Evolutionary conservation across 495 filamentous ascomycete genomes (phyloP), one percentile per base, ranked within the genome.

Genomic region (Lasiosphaeria miniovina): DNA sequence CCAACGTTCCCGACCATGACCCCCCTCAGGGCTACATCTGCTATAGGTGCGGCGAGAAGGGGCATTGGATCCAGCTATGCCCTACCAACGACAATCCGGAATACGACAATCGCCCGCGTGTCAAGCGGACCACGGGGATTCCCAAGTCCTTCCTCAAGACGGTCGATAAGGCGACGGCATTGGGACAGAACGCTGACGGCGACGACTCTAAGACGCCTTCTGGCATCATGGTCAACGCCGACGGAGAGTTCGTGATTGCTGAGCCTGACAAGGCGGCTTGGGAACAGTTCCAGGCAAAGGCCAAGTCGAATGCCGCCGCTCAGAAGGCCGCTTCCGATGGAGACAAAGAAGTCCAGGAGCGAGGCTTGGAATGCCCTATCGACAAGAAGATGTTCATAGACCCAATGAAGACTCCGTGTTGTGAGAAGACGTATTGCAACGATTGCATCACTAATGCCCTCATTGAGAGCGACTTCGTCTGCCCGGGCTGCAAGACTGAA

Each of bases 391-490:
- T 96, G 80, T 96, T 97, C 78, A 83, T 93, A 86, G 89, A 96
- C 72, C 93, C 94, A 80, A 92, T 91, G 80, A 93, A 96, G 83
- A 98, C 93, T 65, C 95, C 94, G 60, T 98, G 94, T 81, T 98
- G 94, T 80, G 84, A 88, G 73, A 92, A 88, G 82, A 96, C 92
- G 71, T 98, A 93, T 83, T 98, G 94, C 85, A 90, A 91, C 84
- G 91, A 98, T 66, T 98, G 94, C 88, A 96, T 98, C 74, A 92
- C 92, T 66, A 95, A 93, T 84, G 88, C 90, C 67, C 86, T 98
- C 77, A 91, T 96, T 77, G 91, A 98, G 79, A 93, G 88, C 83
- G 94, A 98, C 81, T 91, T 98, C 78, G 80, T 90, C 68, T 98
- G 94, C 73, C 95, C 95, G 57, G 87, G 85, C 54, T 98, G 94